Conservation (phyloP, 176 grass and related monocot species). For the Oryza meridionalis region DNA sequence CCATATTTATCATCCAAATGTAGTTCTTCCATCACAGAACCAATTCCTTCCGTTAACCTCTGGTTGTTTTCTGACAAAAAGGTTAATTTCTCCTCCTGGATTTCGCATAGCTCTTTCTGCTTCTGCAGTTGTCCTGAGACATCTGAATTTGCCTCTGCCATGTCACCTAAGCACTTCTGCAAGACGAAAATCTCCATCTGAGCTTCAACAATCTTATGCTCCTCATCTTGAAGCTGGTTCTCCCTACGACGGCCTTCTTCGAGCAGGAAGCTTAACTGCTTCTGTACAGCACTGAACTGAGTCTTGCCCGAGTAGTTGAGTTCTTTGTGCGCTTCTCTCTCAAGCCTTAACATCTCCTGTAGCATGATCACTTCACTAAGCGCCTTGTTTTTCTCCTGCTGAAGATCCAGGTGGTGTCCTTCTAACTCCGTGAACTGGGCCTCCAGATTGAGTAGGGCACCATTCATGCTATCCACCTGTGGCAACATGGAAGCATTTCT, state of each 20-base stretch:
- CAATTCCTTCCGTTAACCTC: slow-evolving; percentile 63
- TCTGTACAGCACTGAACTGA: slow-evolving; percentile 53
- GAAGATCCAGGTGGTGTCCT: slow-evolving; percentile 62
- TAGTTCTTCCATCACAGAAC: slow-evolving; percentile 66
- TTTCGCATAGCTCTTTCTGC: slow-evolving; percentile 43
- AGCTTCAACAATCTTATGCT: slow-evolving; percentile 62
- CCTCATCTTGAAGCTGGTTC: slow-evolving; percentile 67
- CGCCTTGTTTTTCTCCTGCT: slow-evolving; percentile 62
- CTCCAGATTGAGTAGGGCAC: slow-evolving; percentile 67
- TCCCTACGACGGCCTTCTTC: slow-evolving; percentile 53
- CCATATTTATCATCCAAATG: slow-evolving; percentile 82
- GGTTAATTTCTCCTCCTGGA: slow-evolving; percentile 47
- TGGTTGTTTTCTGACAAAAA: slow-evolving; percentile 54
- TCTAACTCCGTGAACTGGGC: slow-evolving; percentile 70
- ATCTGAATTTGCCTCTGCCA: slow-evolving; percentile 61
- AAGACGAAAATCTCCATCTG: slow-evolving; percentile 81
- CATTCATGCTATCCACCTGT: slow-evolving; percentile 79
- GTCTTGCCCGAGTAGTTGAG: slow-evolving; percentile 49
- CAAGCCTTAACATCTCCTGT: slow-evolving; percentile 55
- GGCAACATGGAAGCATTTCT: slow-evolving; percentile 26
- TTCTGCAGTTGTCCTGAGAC: slow-evolving; percentile 40
- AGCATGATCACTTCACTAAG: slow-evolving; percentile 50
- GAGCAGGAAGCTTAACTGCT: slow-evolving; percentile 54
- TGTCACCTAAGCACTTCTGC: slow-evolving; percentile 69
- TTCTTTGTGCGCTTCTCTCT: slow-evolving; percentile 60